Conservation (phyloP, 306 rosid genomes). For the Mucuna pruriens region DNA sequence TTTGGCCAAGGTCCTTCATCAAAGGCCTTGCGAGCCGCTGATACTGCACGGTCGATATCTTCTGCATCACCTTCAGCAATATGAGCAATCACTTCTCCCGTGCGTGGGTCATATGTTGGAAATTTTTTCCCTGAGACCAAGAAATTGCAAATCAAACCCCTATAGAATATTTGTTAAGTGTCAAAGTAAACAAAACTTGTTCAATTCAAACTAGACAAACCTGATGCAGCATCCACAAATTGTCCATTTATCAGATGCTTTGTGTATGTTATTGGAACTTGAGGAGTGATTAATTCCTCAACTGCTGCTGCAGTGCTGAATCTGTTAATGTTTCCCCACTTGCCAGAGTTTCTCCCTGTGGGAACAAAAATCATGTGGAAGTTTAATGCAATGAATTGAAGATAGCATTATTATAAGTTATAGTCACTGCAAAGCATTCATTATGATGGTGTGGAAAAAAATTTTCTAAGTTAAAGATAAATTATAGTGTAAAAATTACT, state of each 20-base stretch:
- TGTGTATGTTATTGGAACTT: slow-evolving; percentile 54
- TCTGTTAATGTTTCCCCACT: slow-evolving; percentile 33
- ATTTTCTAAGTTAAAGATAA: no score
- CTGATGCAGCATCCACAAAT: slow-evolving; percentile 74
- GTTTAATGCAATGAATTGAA: neutral
- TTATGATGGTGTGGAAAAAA: no score
- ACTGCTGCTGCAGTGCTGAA: slow-evolving; percentile 53
- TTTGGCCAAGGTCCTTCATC: slow-evolving; percentile 84
- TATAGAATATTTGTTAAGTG: neutral
- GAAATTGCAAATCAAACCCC: neutral
- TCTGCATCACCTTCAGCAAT: slow-evolving; percentile 67
- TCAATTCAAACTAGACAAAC: slow-evolving; percentile 30
- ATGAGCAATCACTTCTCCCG: slow-evolving; percentile 67
- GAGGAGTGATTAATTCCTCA: slow-evolving; percentile 61
- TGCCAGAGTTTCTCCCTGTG: neutral
- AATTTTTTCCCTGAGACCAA: slow-evolving; percentile 59
- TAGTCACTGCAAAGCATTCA: neutral
- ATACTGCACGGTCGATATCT: slow-evolving; percentile 64
- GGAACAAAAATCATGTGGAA: neutral
- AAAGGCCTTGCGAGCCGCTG: slow-evolving; percentile 75
- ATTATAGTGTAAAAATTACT: no score
- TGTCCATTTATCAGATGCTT: slow-evolving; percentile 65
- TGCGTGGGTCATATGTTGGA: slow-evolving; percentile 68
- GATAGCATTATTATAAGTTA: neutral
- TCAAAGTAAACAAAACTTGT: neutral